Evolutionary conservation across 2,329 filamentous ascomycete genomes (phyloP), one percentile per base, ranked within the genome.

Genomic region (Elsinoe batatas): DNA sequence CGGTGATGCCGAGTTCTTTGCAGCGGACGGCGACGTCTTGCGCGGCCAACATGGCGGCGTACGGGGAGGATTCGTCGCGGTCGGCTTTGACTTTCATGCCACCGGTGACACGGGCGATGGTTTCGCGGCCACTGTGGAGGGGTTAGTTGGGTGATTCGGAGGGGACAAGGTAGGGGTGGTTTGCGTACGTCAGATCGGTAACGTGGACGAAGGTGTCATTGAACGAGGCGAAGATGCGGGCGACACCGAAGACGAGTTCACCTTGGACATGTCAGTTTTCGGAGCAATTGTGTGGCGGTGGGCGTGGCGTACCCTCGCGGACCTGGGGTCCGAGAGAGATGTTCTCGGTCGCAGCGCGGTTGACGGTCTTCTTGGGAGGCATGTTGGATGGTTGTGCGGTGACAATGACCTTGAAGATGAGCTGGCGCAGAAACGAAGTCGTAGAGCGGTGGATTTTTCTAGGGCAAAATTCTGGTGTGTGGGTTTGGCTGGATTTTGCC

Each of bases 51-150:
- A 98, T 98, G 79, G 93, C 93, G 71, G 93, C 93, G 83, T 98
- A 98, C 70, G 93, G 93, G 67, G 93, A 97, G 71, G 91, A 97
- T 83, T 98, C 93, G 80, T 98, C 93, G 83, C 93, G 91, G 74
- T 98, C 91, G 77, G 91, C 91, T 87, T 98, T 98, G 84, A 98
- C 93, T 84, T 98, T 98, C 93, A 98, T 98, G 74, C 94, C 94
- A 81, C 94, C 93, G 71, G 94, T 98, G 68, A 98, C 91, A 88
- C 93, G 91, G 84, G 84, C 88, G 81, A 98, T 96, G 79, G 94
- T 98, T 87, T 98, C 93, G 79, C 93, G 93, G 80, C 93, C 93
- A 79, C 88, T 94, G 80, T 30, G 75, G 12, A 26, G 7, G 33
- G 15, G 42, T 54, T 35, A 55, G 38, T 46, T 3, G 3, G 12